These are phyloP conservation scores for Pezicula carpinea DNA, from an alignment of 2,329 filamentous ascomycete genomes.

Conservation along the genomic window DNA sequence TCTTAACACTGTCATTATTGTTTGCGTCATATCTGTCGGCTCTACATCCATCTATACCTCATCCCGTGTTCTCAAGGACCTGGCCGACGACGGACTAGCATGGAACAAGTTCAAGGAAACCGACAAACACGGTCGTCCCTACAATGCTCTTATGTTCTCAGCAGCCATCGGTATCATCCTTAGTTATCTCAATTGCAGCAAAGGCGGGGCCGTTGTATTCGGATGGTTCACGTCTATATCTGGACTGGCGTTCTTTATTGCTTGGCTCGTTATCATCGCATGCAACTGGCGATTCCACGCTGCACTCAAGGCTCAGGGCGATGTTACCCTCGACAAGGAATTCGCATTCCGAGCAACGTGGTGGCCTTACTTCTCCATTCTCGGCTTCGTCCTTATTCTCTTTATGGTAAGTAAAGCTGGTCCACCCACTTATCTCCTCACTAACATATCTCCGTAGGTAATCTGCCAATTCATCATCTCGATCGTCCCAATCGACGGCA, in stretches of 20 bases:
- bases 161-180: constrained; percentile 51
- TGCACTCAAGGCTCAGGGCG: constrained; percentile 45
- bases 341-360: constrained; percentile 41
- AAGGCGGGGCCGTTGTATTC: constrained; percentile 53
- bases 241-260: constrained; percentile 60
- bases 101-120: constrained; percentile 50
- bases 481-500: constrained; percentile 41
- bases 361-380: constrained; percentile 53
- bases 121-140: constrained; percentile 49
- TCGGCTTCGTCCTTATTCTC: constrained; percentile 56
- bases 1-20: constrained; percentile 51
- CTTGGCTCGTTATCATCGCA: constrained; percentile 57
- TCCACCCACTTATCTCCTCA: not conserved
- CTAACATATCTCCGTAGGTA: constrained; percentile 25
- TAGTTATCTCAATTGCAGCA: constrained; percentile 59
- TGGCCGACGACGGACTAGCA: constrained; percentile 52
- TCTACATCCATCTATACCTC: constrained; percentile 52
- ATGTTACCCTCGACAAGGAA: not conserved
- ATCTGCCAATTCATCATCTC: constrained; percentile 65
- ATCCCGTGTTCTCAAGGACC: constrained; percentile 50
- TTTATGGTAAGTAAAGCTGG: constrained; percentile 40
- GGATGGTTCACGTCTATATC: constrained; percentile 67
- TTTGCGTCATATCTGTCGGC: constrained; percentile 51
- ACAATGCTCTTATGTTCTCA: constrained; percentile 44
- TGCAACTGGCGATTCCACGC: constrained; percentile 59